These are phyloP conservation scores for Teratosphaeria viscida DNA, from an alignment of 2,329 filamentous ascomycete genomes.

Conservation along the genomic window DNA sequence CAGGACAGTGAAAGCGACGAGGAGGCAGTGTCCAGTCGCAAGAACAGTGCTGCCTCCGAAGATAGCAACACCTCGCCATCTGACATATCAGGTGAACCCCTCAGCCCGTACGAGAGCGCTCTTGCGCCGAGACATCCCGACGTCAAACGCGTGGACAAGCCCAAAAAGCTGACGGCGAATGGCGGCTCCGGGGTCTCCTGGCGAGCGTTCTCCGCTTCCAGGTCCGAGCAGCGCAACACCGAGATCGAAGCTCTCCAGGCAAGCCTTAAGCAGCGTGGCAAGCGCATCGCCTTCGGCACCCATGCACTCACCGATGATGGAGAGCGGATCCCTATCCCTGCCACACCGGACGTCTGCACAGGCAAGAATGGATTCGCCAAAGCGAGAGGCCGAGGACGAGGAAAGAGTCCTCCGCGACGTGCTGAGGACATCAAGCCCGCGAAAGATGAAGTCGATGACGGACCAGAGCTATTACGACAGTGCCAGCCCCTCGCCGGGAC, in stretches of 20 bases:
- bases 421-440: slow-evolving; percentile 17
- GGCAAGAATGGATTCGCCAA: slow-evolving; percentile 5
- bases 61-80: slow-evolving; percentile 1
- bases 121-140: slow-evolving; percentile 13
- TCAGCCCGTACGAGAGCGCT: slow-evolving; percentile 6
- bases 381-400: slow-evolving; percentile 5
- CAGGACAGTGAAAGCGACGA: slow-evolving; percentile 24
- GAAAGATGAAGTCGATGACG: slow-evolving; percentile 19
- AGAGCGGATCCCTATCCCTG: slow-evolving; percentile 18
- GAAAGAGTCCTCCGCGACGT: slow-evolving; percentile 22
- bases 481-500: background rate
- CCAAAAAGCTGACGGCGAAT: slow-evolving; percentile 12
- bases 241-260: slow-evolving; percentile 25
- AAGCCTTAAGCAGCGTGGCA: slow-evolving; percentile 22
- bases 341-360: slow-evolving; percentile 8
- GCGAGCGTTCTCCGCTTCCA: slow-evolving; percentile 24
- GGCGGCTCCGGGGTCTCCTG: slow-evolving; percentile 25
- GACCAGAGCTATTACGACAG: slow-evolving; percentile 6
- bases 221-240: slow-evolving; percentile 22
- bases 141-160: slow-evolving; percentile 23
- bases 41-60: slow-evolving; percentile 11
- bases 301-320: slow-evolving; percentile 25
- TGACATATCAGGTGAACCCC: background rate
- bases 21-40: slow-evolving; percentile 19
- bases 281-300: slow-evolving; percentile 23